Base-by-base conservation (phyloP, 2,329 filamentous ascomycete species). In the Nemania sp. region DNA sequence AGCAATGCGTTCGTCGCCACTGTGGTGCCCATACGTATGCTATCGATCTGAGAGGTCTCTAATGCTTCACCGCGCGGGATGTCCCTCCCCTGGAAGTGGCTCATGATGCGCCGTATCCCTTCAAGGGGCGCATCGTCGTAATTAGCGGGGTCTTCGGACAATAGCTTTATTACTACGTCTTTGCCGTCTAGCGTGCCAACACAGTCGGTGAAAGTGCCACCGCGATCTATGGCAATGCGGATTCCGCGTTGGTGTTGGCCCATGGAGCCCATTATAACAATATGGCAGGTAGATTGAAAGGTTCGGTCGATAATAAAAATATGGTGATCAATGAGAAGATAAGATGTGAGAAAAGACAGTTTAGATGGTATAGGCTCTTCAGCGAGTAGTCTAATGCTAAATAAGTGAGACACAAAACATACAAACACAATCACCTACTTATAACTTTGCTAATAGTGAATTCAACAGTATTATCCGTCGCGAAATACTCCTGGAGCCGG, bases 1-100 rank as follows among this genome's bases (percentile, higher is more conserved):
- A 98, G 85, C 64, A 98, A 81, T 0, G 94, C 94, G 79, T 98
- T 98, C 0, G 94, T 98, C 10, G 94, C 94, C 13, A 98, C 94
- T 0, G 94, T 98, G 1, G 94, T 98, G 52, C 94, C 94, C 94
- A 98, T 98, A 55, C 94, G 91, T 78, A 98, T 97, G 63, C 92
- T 94, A 73, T 96, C 93, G 73, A 98, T 97, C 76, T 90, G 82
- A 20, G 89, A 88, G 0, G 94, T 97, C 79, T 97, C 93, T 8
- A 97, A 83, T 0, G 92, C 84, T 77, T 94, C 85, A 27, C 93
- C 93, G 55, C 94, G 89, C 3, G 93, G 92, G 52, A 97, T 94
- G 4, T 95, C 90, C 66, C 87, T 86, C 62, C 87, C 86, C 1
- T 90, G 88, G 79, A 97, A 97, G 73, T 89, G 90, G 72, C 90